Evolutionary conservation across 371 early-diverging fungal genomes (phyloP).

Genomic region (Mucor velutinosus): DNA sequence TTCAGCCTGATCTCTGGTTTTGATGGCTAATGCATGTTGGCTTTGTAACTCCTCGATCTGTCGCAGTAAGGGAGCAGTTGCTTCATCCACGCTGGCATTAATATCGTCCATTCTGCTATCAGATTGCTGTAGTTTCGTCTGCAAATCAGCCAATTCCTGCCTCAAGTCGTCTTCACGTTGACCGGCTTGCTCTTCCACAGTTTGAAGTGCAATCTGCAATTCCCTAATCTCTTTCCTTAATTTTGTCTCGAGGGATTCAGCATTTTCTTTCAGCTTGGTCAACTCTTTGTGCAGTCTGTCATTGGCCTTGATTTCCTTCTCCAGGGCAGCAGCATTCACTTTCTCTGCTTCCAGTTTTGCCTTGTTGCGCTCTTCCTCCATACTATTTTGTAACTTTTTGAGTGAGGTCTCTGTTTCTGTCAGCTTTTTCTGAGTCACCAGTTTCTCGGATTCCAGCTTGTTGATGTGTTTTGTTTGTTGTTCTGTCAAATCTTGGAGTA

Average conservation of each 20-base stretch:
- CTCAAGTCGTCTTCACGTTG: constrained; percentile 63
- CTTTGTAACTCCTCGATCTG: constrained; percentile 74
- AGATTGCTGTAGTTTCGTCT: constrained; percentile 58
- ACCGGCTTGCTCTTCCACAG: constrained; percentile 63
- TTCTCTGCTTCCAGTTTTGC: constrained; percentile 51
- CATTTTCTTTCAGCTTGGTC: constrained; percentile 38
- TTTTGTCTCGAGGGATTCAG: constrained; percentile 38
- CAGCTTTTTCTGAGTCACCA: constrained; percentile 40
- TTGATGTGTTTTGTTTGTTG: constrained; percentile 69
- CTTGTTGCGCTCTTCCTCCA: constrained; percentile 34
- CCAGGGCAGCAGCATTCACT: constrained; percentile 57
- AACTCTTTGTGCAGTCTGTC: constrained; percentile 59
- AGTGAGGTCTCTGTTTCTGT: constrained; percentile 48
- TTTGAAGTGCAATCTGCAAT: constrained; percentile 59
- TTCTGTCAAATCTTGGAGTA: constrained; percentile 55
- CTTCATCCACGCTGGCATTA: constrained; percentile 53
- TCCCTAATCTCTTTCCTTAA: constrained; percentile 63
- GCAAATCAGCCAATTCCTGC: constrained; percentile 58
- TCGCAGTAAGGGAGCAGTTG: constrained; percentile 62
- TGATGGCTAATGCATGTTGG: constrained; percentile 58
- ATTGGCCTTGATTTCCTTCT: constrained; percentile 53
- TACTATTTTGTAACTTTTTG: constrained; percentile 23
- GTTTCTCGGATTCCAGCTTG: constrained; percentile 61
- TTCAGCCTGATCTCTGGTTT: constrained; percentile 72
- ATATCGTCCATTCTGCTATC: constrained; percentile 68